These are phyloP conservation scores for Linderina pennispora DNA, from an alignment of 192 early-diverging fungal species.

Conservation along the genomic window DNA sequence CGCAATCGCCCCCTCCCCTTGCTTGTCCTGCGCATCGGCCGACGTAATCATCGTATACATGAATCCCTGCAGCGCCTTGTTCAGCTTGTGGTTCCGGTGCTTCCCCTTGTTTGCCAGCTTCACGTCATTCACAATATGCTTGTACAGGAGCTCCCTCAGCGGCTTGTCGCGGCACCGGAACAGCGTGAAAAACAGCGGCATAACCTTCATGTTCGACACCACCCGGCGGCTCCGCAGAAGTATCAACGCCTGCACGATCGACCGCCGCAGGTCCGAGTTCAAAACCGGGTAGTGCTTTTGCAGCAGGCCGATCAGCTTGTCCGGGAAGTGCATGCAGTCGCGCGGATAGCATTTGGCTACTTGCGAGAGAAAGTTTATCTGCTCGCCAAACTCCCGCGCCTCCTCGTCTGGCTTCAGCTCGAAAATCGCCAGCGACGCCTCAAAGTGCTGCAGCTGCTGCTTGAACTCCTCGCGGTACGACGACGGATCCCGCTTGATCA, in stretches of 20 bases:
- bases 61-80: slow-evolving; percentile 94
- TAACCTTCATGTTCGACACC: slow-evolving; percentile 57
- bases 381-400: slow-evolving; percentile 75
- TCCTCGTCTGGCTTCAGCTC: slow-evolving; percentile 79
- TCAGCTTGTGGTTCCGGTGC: slow-evolving; percentile 94
- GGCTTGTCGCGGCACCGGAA: slow-evolving; percentile 92
- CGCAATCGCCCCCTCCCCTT: slow-evolving; percentile 76
- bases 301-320: slow-evolving; percentile 78
- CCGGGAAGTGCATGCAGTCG: slow-evolving; percentile 71
- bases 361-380: slow-evolving; percentile 89
- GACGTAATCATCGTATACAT: slow-evolving; percentile 95
- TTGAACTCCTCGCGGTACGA: slow-evolving; percentile 94
- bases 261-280: slow-evolving; percentile 72
- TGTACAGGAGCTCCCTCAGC: slow-evolving; percentile 83
- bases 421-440: slow-evolving; percentile 81
- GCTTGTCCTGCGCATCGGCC: slow-evolving; percentile 57
- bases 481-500: slow-evolving; percentile 89
- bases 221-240: slow-evolving; percentile 82
- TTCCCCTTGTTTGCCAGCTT: slow-evolving; percentile 83
- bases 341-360: slow-evolving; percentile 84
- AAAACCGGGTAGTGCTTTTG: slow-evolving; percentile 77
- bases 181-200: slow-evolving; percentile 94
- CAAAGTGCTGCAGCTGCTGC: slow-evolving; percentile 91
- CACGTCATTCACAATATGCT: slow-evolving; percentile 94
- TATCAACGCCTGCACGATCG: slow-evolving; percentile 86